Evolutionary conservation across 305 asterid species (phyloP), one percentile per base, ranked within the genome.

Genomic region (Stenogyne calaminthoides): DNA sequence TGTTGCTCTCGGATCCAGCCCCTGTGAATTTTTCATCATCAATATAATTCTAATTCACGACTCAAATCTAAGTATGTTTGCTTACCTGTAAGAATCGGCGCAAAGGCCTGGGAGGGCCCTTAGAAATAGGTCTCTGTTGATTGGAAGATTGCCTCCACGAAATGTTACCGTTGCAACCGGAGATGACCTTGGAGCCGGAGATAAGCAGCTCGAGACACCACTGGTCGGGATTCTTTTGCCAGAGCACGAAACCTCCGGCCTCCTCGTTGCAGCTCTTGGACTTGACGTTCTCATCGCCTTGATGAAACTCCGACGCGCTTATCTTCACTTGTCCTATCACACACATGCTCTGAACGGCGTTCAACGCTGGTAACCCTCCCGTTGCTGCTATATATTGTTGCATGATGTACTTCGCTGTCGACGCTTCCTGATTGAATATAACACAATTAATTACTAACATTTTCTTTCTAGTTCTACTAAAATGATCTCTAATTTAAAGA

Each of bases 121-220:
- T 94, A 0, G 92, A 87, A 71, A 86, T 84, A 1, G 91, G 88
- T 55, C 83, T 76, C 57, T 83, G 90, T 65, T 85, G 92, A 71
- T 91, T 83, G 44, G 99, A 90, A 34, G 99, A 94, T 64, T 92
- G 98, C 25, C 93, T 81, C 99, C 99, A 94, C 0, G 93, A 86
- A 51, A 86, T 69, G 34, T 72, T 81, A 9, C 97, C 99, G 52
- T 94, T 86, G 84, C 98, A 87, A 3, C 99, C 99, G 15, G 98
- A 89, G 59, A 90, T 90, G 59, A 94, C 82, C 49, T 90, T 94
- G 77, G 88, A 83, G 8, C 97, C 92, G 2, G 92, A 85, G 15
- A 94, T 91, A 0, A 81, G 91, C 68, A 92, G 71, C 80, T 94
- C 98, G 15, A 94, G 77, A 71, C 86, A 88, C 99, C 99, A 94